These are phyloP conservation scores for Penstemon davidsonii DNA, from an alignment of 257 asterid species.

Conservation along the genomic window DNA sequence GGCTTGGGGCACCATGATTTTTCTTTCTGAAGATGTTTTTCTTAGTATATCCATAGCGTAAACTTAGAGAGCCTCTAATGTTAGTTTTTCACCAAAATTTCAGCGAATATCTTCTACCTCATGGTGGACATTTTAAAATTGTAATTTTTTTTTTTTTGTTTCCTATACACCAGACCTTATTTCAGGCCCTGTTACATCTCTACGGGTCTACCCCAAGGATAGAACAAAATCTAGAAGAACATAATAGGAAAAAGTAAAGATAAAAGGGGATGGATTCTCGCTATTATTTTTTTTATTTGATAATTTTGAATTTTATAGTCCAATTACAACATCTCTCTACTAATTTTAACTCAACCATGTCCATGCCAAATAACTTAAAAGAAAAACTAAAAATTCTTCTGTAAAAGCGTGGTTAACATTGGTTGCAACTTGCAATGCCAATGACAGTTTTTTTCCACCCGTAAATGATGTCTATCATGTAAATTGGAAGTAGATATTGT, in stretches of 20 bases:
- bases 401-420: no score
- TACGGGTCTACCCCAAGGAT: neutral
- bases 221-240: neutral
- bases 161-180: neutral
- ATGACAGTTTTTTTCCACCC: neutral
- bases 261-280: neutral
- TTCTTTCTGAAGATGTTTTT: neutral
- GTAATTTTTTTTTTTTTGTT: neutral
- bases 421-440: no score
- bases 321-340: neutral
- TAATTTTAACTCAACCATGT: neutral
- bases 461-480: neutral
- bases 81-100: no score
- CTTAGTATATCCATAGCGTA: neutral
- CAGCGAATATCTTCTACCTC: no score
- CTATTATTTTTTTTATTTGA: neutral
- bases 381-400: neutral
- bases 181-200: neutral
- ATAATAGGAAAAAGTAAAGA: neutral
- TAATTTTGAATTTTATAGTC: neutral
- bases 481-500: neutral
- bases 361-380: neutral
- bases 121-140: no score
- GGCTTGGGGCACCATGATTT: neutral
- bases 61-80: neutral